A percentile compares a stretch with the other conserved stretches of the same genome.
Evolutionary conservation across 192 early-diverging fungal genomes (phyloP).

Genomic region (Thamnidium elegans): DNA sequence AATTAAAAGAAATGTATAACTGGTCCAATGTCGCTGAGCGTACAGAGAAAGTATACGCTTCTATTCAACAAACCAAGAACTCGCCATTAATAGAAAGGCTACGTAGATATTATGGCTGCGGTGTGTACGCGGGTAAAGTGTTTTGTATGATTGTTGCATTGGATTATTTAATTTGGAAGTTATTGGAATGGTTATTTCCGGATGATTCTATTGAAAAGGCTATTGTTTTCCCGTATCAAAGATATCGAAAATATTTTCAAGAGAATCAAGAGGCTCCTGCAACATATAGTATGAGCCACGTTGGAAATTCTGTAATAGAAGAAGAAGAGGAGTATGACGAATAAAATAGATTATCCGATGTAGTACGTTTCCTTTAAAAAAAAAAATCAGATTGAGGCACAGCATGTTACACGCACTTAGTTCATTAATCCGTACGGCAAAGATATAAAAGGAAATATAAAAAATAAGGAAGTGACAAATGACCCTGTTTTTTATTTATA

Average conservation of each 20-base stretch:
- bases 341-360: neutral
- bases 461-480: neutral
- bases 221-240: slow-evolving; percentile 61
- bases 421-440: no score
- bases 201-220: slow-evolving; percentile 68
- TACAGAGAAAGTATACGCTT: slow-evolving; percentile 80
- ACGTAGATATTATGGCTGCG: slow-evolving; percentile 80
- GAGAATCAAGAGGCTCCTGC: neutral
- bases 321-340: neutral
- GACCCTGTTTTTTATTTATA: neutral
- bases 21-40: slow-evolving; percentile 95
- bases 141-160: slow-evolving; percentile 87
- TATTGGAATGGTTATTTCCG: slow-evolving; percentile 84
- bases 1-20: slow-evolving; percentile 92
- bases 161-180: slow-evolving; percentile 76
- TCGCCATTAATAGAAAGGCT: slow-evolving; percentile 56
- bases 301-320: neutral
- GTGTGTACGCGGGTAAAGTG: slow-evolving; percentile 86
- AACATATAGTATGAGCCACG: neutral
- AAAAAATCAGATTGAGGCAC: slow-evolving; percentile 3
- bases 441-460: no score
- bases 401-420: neutral
- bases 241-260: slow-evolving; percentile 35
- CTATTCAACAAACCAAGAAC: slow-evolving; percentile 62
- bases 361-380: no score